Evolutionary conservation across 2,329 filamentous ascomycete genomes (phyloP), one percentile per base, ranked within the genome.

Genomic region (Claviceps sp.): DNA sequence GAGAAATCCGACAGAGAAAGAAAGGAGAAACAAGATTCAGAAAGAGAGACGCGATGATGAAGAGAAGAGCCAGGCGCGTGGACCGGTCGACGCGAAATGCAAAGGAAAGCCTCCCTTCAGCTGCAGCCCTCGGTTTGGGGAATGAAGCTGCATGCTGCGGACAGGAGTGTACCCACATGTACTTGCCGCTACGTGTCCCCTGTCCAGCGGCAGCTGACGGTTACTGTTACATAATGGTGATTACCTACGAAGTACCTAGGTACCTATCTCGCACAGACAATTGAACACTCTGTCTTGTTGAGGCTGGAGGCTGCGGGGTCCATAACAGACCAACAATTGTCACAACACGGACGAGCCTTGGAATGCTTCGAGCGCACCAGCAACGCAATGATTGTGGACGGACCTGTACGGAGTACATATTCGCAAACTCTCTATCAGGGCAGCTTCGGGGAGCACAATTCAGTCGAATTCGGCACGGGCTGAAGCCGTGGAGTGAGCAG

Each of bases 131-230:
- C 42, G 5, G 20, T 8, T 16, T 40, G 20, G 50, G 40, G 5
- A 50, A 52, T 52, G 52, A 52, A 51, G 54, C 49, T 49, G n/a
- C n/a, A 44, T 26, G 46, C 43, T 22, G 41, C 11, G 5, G n/a
- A 43, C 47, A 16, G 16, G 41, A 41, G 40, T 22, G 22, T 22
- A 22, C 20, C 20, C 20, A 20, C 20, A 20, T 20, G 38, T 22
- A 18, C n/a, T 4, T 18, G 20, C 8, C 16, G 24, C 11, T 48
- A 38, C 50, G 37, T 51, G 45, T 42, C 50, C 50, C 44, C 26
- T 30, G 26, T 47, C 45, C 8, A n/a, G 45, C 40, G 37, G 16
- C 34, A 6, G 13, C 41, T 16, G 24, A n/a, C n/a, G n/a, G n/a
- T n/a, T 11, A 30, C 30, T 1, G 24, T 4, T 24, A 6, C 4